A percentile compares a stretch with the other conserved stretches of the same genome.
Conservation (phyloP, 2,329 filamentous ascomycete species). For the Magnaporthales sp. region DNA sequence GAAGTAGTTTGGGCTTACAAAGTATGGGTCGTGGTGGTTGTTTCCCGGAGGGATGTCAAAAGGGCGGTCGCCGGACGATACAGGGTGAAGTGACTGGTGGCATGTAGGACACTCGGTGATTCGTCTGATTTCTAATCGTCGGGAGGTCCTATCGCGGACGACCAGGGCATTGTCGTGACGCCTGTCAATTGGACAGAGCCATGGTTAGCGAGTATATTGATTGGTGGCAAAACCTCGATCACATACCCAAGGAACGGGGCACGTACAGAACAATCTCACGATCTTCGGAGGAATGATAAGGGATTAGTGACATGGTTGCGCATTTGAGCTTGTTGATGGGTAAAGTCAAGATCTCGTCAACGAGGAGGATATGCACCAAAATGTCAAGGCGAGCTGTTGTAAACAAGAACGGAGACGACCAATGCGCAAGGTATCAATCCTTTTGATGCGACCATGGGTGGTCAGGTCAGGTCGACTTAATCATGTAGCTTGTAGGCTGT, state of each 20-base stretch:
- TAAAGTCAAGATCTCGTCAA: neutral
- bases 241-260: neutral
- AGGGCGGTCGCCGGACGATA: conserved; percentile 36
- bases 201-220: neutral
- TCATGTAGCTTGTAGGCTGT: conserved; percentile 1
- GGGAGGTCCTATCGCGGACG: conserved; percentile 77
- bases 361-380: neutral
- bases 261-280: conserved; percentile 70
- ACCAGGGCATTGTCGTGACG: conserved; percentile 91
- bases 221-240: neutral
- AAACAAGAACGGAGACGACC: neutral
- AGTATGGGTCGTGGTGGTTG: conserved; percentile 33
- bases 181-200: conserved; percentile 33
- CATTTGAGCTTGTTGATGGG: neutral
- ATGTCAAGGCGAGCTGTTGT: neutral
- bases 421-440: neutral
- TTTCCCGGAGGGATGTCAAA: conserved; percentile 36
- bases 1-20: conserved; percentile 90
- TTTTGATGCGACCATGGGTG: neutral
- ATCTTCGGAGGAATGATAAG: conserved; percentile 64
- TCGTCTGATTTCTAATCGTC: conserved; percentile 73
- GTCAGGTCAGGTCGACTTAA: neutral
- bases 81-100: conserved; percentile 56
- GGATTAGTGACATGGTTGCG: conserved; percentile 57
- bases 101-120: conserved; percentile 85